These are phyloP conservation scores for Populus hybrid DNA, from an alignment of 441 rosid genomes.

Conservation along the genomic window DNA sequence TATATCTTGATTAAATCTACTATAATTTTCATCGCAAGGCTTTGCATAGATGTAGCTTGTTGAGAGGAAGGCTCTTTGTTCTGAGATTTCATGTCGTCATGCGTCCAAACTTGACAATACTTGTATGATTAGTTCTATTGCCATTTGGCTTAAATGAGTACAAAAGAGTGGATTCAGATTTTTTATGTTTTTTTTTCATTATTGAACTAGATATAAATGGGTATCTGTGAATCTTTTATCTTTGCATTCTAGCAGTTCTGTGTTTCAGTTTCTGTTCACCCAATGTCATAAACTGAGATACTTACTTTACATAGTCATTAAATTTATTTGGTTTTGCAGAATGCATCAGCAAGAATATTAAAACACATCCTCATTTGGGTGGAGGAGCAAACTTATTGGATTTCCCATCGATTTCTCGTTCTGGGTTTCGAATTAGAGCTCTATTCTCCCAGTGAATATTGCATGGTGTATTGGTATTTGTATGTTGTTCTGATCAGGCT, in stretches of 20 bases:
- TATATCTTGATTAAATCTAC: not conserved
- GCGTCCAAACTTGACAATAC: not conserved
- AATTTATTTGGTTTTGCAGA: slow-evolving; percentile 48
- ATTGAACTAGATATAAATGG: not conserved
- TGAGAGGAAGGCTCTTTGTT: not conserved
- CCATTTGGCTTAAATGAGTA: not conserved
- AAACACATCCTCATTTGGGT: slow-evolving; percentile 75
- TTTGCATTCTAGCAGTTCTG: not conserved
- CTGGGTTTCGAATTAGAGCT: slow-evolving; percentile 96
- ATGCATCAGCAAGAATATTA: slow-evolving; percentile 38
- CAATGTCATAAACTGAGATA: not conserved
- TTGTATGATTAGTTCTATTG: not conserved
- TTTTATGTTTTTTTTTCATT: not conserved
- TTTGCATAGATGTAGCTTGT: not conserved
- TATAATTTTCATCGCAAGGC: not conserved
- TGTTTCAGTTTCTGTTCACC: not conserved
- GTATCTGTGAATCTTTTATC: not conserved
- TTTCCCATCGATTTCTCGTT: slow-evolving; percentile 77
- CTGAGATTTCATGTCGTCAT: not conserved
- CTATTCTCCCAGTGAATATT: slow-evolving; percentile 79
- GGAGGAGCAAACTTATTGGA: slow-evolving; percentile 96
- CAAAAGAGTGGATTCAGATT: not conserved
- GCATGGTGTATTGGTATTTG: slow-evolving; percentile 97
- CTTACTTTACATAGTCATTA: not conserved
- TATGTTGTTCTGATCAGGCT: slow-evolving; percentile 70